A percentile compares a stretch with the other conserved stretches of the same genome.
These are phyloP conservation scores for Cladobotryum protrusum DNA, from an alignment of 2,329 filamentous ascomycete species.

Conservation along the genomic window DNA sequence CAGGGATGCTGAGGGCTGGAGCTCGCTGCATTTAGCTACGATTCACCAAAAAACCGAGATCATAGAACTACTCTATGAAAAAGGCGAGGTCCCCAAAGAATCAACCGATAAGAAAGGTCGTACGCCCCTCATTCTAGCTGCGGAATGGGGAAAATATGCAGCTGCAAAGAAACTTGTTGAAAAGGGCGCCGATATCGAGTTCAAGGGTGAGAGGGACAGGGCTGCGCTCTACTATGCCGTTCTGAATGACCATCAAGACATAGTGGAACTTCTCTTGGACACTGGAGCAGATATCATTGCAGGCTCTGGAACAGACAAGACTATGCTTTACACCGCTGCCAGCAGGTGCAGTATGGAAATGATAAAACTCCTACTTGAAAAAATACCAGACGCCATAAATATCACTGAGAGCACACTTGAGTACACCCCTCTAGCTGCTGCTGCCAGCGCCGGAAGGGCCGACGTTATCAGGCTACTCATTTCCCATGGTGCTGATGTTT, in stretches of 20 bases:
- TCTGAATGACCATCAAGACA: not conserved
- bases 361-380: not conserved
- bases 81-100: not conserved
- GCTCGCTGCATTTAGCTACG: not conserved
- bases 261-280: not conserved
- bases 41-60: not conserved
- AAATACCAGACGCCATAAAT: not conserved
- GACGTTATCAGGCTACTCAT: not conserved
- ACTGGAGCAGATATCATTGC: not conserved
- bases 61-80: not conserved
- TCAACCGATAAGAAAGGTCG: not conserved
- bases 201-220: too few relatives aligned
- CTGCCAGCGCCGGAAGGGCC: not conserved
- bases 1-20: not conserved
- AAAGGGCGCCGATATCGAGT: not conserved
- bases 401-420: not conserved
- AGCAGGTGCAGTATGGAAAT: not conserved
- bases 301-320: not conserved
- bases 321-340: not conserved
- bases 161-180: not conserved
- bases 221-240: too few relatives aligned
- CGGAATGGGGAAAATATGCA: not conserved
- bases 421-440: not conserved
- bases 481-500: not conserved
- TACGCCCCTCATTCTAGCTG: conserved; percentile 2